Evolutionary conservation across 192 early-diverging fungal genomes (phyloP).

Genomic region (Dissophora ornata): DNA sequence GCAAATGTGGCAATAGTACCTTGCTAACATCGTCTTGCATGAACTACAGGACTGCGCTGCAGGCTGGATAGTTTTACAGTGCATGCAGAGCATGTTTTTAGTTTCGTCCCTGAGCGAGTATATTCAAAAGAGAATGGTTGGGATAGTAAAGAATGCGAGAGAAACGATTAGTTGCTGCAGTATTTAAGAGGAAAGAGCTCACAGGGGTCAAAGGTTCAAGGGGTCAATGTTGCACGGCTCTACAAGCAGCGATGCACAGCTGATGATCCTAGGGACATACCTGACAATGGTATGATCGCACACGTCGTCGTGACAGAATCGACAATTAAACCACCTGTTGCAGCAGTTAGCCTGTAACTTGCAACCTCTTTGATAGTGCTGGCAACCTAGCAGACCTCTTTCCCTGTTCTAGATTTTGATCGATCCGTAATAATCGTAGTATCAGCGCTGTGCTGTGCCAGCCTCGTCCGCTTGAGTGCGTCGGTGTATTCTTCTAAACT

Average conservation of each 20-base stretch:
- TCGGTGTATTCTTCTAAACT: too few relatives aligned
- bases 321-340: conserved; percentile 79
- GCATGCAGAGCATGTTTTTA: conserved; percentile 93
- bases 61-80: conserved; percentile 84
- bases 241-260: too few relatives aligned
- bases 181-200: too few relatives aligned
- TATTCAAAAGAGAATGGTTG: too few relatives aligned
- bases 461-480: too few relatives aligned
- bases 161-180: too few relatives aligned
- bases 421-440: too few relatives aligned
- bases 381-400: conserved; percentile 72
- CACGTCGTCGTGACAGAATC: conserved; percentile 86
- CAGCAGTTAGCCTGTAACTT: conserved; percentile 87
- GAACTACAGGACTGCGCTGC: conserved; percentile 78
- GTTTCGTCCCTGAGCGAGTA: conserved; percentile 53
- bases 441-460: too few relatives aligned
- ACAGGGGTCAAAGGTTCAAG: too few relatives aligned
- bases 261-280: too few relatives aligned
- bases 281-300: conserved; percentile 80
- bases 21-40: conserved; percentile 74
- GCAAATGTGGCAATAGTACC: conserved; percentile 92
- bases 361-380: conserved; percentile 79
- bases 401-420: conserved; percentile 59
- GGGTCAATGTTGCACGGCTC: too few relatives aligned
- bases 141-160: too few relatives aligned